A percentile compares a stretch with the other conserved stretches of the same genome.
Evolutionary conservation across 2,329 filamentous ascomycete species (phyloP).

Genomic region (Monilinia aucupariae): DNA sequence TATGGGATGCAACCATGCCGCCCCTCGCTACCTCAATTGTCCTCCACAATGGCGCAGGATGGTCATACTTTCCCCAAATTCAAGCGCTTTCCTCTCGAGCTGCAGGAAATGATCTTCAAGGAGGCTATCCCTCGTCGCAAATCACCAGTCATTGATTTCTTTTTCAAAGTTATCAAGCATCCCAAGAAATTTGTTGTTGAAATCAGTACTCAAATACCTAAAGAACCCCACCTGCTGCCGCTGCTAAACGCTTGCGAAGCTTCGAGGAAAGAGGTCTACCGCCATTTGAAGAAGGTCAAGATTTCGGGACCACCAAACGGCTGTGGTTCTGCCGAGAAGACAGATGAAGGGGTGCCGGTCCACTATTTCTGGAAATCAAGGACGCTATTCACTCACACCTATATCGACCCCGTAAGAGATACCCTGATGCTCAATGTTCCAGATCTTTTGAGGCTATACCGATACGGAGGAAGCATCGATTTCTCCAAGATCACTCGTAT

Average conservation of each 20-base stretch:
- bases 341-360: not conserved
- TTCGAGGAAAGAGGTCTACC: not conserved
- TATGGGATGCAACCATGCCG: not conserved
- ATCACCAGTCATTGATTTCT: not conserved
- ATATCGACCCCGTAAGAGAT: not conserved
- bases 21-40: not conserved
- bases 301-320: not conserved
- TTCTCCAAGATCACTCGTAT: not conserved
- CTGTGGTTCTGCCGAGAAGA: too few species aligned
- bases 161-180: fast-evolving
- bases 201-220: not conserved
- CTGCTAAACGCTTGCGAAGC: not conserved
- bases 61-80: not conserved
- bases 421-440: not conserved
- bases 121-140: not conserved
- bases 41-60: not conserved
- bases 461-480: not conserved
- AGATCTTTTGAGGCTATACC: not conserved
- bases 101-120: not conserved
- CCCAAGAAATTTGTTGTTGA: not conserved
- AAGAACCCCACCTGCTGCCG: not conserved
- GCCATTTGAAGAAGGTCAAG: not conserved
- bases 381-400: not conserved
- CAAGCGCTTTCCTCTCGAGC: not conserved
- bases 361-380: not conserved